Conservation (phyloP, 768 basidiomycete genomes). For the Leucocoprinus birnbaumii region DNA sequence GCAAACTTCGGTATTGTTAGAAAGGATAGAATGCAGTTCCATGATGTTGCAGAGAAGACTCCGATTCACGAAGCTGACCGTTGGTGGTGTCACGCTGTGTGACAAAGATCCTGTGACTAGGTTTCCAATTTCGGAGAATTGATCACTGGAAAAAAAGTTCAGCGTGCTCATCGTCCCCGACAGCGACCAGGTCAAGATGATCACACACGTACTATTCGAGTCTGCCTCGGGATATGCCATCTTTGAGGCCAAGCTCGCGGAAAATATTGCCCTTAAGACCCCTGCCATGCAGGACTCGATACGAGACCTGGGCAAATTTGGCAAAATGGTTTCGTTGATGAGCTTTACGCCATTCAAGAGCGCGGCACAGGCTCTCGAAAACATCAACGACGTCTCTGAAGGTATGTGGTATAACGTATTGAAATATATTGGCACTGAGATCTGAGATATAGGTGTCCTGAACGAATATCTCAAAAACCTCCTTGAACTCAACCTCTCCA, state of each 20-base stretch:
- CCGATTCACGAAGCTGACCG: too few species aligned
- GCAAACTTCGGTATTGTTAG: too few species aligned
- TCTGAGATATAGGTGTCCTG: constrained; percentile 58
- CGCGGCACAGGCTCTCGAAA: constrained; percentile 92
- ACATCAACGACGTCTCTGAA: constrained; percentile 94
- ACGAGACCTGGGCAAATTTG: constrained; percentile 82
- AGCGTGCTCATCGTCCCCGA: background rate
- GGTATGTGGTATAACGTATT: constrained; percentile 44
- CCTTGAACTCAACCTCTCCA: constrained; percentile 84
- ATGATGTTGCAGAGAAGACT: too few species aligned
- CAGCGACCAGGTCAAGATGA: constrained; percentile 36
- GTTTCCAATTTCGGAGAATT: background rate
- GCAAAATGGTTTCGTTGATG: constrained; percentile 86
- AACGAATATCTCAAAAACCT: constrained; percentile 82
- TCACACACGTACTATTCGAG: constrained; percentile 91
- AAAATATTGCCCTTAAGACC: constrained; percentile 83
- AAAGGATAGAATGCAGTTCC: too few species aligned
- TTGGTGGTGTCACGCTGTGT: background rate
- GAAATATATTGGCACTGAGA: background rate
- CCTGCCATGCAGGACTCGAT: constrained; percentile 83
- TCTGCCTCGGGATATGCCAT: constrained; percentile 92
- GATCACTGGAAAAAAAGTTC: constrained; percentile 8
- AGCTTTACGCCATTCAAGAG: constrained; percentile 95
- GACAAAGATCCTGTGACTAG: background rate
- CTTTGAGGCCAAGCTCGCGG: constrained; percentile 82